These are phyloP conservation scores for Phytophthora macrochlamydospora DNA, from an alignment of 352 stramenopile genomes.

Conservation along the genomic window DNA sequence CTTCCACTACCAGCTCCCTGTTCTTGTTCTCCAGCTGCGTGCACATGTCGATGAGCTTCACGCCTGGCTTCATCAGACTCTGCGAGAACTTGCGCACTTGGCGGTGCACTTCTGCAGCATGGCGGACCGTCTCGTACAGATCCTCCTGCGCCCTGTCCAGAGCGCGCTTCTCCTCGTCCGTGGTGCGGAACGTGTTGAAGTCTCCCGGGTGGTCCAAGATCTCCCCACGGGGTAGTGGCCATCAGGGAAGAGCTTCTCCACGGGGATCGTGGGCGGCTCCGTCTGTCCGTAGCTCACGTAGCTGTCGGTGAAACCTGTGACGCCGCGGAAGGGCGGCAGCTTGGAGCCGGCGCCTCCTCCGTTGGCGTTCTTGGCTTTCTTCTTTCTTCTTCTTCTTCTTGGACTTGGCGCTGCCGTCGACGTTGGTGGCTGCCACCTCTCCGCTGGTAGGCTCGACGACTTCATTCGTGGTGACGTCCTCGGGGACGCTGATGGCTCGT, in stretches of 20 bases:
- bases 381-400: slow-evolving; percentile 90
- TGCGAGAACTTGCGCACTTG: slow-evolving; percentile 93
- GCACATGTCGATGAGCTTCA: slow-evolving; percentile 97
- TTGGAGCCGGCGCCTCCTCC: slow-evolving; percentile 39
- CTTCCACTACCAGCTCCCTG: slow-evolving; percentile 93
- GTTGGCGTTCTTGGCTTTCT: slow-evolving; percentile 46
- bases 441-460: slow-evolving; percentile 18
- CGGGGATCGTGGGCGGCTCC: slow-evolving; percentile 94
- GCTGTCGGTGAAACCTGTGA: slow-evolving; percentile 92
- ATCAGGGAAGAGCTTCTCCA: slow-evolving; percentile 63
- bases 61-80: slow-evolving; percentile 95
- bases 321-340: slow-evolving; percentile 66
- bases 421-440: slow-evolving; percentile 1
- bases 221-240: slow-evolving; percentile 91
- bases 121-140: slow-evolving; percentile 79
- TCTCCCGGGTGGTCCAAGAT: slow-evolving; percentile 93
- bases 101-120: slow-evolving; percentile 96
- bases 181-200: slow-evolving; percentile 92
- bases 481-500: slow-evolving; percentile 13
- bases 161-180: slow-evolving; percentile 84
- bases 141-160: slow-evolving; percentile 78
- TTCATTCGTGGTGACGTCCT: slow-evolving; percentile 22
- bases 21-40: slow-evolving; percentile 97
- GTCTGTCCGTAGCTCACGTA: slow-evolving; percentile 95
- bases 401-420: slow-evolving; percentile 29